Percentiles rank a stretch among this genome's conserved stretches.
Evolutionary conservation across 306 rosid species (phyloP).

Genomic region (Purshia tridentata): DNA sequence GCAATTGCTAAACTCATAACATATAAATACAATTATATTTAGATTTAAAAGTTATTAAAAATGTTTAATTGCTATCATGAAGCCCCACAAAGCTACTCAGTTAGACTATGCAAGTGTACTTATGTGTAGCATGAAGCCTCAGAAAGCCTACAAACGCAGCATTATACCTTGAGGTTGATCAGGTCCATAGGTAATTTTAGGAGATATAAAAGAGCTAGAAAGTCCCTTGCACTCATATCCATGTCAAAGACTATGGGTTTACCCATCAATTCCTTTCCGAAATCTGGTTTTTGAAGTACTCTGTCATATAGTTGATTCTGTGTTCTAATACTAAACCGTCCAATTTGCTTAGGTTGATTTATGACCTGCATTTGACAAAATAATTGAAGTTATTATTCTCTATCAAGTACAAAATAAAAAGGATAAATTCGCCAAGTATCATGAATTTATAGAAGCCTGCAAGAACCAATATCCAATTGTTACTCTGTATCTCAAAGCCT

Average conservation of each 20-base stretch:
- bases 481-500: not conserved
- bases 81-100: not conserved
- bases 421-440: no score
- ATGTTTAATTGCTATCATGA: not conserved
- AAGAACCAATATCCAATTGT: not conserved
- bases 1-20: not conserved
- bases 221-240: slow-evolving; percentile 81
- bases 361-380: slow-evolving; percentile 15
- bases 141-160: not conserved
- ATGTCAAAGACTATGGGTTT: slow-evolving; percentile 61
- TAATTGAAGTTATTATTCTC: not conserved
- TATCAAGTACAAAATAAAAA: not conserved
- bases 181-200: slow-evolving; percentile 54
- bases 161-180: slow-evolving; percentile 54
- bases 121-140: not conserved
- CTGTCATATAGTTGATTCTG: slow-evolving; percentile 45
- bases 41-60: not conserved
- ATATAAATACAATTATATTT: not conserved
- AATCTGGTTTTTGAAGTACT: slow-evolving; percentile 45
- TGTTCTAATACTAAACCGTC: slow-evolving; percentile 43
- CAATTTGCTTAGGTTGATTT: slow-evolving; percentile 28
- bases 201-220: slow-evolving; percentile 54
- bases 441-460: not conserved
- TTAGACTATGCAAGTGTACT: not conserved
- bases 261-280: slow-evolving; percentile 33